phyloP scores from a whole-genome alignment of 2,329 filamentous ascomycete species.

The Orbilia quercus region DNA sequence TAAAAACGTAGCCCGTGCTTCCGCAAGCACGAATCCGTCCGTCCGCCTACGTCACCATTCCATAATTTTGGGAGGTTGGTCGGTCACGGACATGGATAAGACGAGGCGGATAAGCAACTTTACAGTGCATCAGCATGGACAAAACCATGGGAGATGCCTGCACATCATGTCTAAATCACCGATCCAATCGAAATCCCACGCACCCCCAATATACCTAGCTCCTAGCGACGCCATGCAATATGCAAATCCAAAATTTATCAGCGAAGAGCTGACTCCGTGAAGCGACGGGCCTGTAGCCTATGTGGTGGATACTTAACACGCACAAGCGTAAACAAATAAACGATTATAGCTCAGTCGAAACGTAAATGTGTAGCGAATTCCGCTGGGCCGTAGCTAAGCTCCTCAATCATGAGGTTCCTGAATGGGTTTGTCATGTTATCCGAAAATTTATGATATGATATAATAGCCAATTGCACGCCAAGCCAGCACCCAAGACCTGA shows the following conservation, averaged over 20 bases:
- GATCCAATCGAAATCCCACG: conserved; percentile 17
- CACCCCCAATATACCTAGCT: not conserved
- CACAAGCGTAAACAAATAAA: not conserved
- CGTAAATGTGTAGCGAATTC: not conserved
- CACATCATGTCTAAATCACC: conserved; percentile 1
- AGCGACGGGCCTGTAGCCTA: conserved; percentile 26
- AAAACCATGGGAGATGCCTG: conserved; percentile 17
- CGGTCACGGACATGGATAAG: conserved; percentile 25
- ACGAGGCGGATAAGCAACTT: not conserved
- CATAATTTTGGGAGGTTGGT: conserved; percentile 26
- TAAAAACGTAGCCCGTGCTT: not conserved
- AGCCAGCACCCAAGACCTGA: too few relatives aligned
- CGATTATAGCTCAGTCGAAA: not conserved
- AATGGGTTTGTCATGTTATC: not conserved
- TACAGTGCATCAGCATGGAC: not conserved
- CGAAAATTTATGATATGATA: conserved; percentile 7
- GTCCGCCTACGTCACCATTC: conserved; percentile 47
- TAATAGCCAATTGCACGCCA: not conserved
- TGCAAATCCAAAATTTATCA: not conserved
- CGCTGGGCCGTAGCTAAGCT: not conserved
- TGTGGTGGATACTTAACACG: not conserved
- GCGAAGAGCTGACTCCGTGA: conserved; percentile 24
- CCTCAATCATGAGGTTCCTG: not conserved
- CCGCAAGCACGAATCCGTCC: conserved; percentile 19
- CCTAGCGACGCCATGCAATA: too few relatives aligned